Base-by-base conservation (phyloP, 169 alveolate genomes). In the Plasmodium vinckei region DNA sequence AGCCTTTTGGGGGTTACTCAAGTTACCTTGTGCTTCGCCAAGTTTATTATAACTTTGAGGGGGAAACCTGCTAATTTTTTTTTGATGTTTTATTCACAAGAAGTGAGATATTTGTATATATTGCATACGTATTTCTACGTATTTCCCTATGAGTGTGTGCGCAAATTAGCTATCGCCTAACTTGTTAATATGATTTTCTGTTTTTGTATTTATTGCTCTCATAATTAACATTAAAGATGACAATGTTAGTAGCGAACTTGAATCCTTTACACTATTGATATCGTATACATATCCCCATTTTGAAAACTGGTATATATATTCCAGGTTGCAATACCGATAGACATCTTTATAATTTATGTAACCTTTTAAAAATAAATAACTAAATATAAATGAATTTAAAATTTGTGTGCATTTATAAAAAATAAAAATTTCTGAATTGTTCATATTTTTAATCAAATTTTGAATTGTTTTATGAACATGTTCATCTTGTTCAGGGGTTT, bases 251-350 rank as follows among this genome's bases (percentile, higher is more conserved):
- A 82, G 19, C 44, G 90, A 54, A 21, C 60, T 47, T 21, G 90
- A 39, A n/a, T 82, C 90, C 56, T 54, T 67, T n/a, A 42, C 19
- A 25, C n/a, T 60, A 46, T 82, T 68, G 9, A 82, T 82, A 46
- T 82, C 90, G 61, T 25, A 82, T 15, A 82, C 90, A 46, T 82
- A 82, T 21, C 90, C 90, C 90, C 90, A 82, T 44, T 68, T 82
- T 10, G 44, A 23, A 51, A 67, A 82, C 49, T 82, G 90, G 39
- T 82, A 67, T 51, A 82, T 82, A 71, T 54, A 67, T 56, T 82
- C 90, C 61, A 82, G 68, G 49, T 82, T 82, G 49, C 77, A 82
- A 71, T 70, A 82, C 7, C 90, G 70, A 68, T 82, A 82, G 9
- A 46, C 90, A 1, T 82, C 84, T 60, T 67, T 67, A 65, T 82